Conservation (phyloP, 257 asterid genomes). For the Rehmannia glutinosa region DNA sequence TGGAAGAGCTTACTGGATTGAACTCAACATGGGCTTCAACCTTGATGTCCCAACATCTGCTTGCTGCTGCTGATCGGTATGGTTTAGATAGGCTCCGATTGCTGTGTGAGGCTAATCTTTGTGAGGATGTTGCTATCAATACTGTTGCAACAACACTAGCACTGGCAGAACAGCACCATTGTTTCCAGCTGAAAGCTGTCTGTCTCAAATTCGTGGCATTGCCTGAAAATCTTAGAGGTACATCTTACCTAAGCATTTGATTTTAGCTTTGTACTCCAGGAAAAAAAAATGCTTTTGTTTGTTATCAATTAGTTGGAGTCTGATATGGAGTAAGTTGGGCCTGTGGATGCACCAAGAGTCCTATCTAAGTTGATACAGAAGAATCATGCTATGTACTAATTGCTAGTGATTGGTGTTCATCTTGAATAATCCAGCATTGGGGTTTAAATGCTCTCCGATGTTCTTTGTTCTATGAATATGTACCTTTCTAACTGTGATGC, state of each 20-base stretch:
- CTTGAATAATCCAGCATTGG: too few species aligned
- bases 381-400: too few species aligned
- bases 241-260: background rate
- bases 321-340: background rate
- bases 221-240: conserved; percentile 91
- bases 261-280: background rate
- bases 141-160: conserved; percentile 98
- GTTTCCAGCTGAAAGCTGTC: conserved; percentile 79
- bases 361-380: background rate
- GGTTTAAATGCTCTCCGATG: too few species aligned
- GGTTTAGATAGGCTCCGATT: conserved; percentile 85
- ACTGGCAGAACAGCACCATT: conserved; percentile 95
- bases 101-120: conserved; percentile 82
- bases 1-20: conserved; percentile 89
- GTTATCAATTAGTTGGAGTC: background rate
- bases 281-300: too few species aligned
- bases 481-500: background rate
- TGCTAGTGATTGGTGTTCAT: too few species aligned
- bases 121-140: conserved; percentile 82
- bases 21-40: conserved; percentile 85
- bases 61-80: conserved; percentile 95
- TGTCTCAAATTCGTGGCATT: conserved; percentile 80
- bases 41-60: conserved; percentile 91
- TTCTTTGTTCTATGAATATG: too few species aligned
- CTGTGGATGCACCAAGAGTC: background rate